Evolutionary conservation across 139 green algal genomes (phyloP).

Genomic region (Picochlorum sp.): DNA sequence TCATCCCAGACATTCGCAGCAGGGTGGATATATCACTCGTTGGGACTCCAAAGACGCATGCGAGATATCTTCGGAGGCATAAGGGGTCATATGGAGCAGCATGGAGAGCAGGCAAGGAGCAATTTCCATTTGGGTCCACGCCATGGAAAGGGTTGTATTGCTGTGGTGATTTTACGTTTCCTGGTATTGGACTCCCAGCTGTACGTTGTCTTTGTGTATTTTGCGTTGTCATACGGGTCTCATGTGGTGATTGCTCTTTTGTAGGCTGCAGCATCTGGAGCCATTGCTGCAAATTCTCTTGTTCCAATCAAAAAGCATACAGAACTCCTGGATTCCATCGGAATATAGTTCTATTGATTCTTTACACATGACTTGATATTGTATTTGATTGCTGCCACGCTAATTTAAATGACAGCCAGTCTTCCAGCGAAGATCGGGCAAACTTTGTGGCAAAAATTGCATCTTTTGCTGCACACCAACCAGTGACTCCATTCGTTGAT

Average conservation of each 20-base stretch:
- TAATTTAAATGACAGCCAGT: slow-evolving; percentile 8
- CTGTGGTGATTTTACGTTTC: slow-evolving; percentile 76
- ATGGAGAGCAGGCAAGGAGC: slow-evolving; percentile 25
- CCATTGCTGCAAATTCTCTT: slow-evolving; percentile 76
- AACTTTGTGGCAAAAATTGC: slow-evolving; percentile 3
- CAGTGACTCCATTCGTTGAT: neutral
- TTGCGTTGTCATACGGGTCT: too few relatives aligned
- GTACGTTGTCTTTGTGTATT: slow-evolving; percentile 15
- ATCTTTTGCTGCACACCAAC: slow-evolving; percentile 5
- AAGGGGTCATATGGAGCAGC: slow-evolving; percentile 76
- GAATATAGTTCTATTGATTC: slow-evolving; percentile 18
- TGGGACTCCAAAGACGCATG: slow-evolving; percentile 88
- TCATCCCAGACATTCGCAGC: slow-evolving; percentile 77
- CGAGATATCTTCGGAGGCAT: slow-evolving; percentile 75
- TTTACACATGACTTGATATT: neutral
- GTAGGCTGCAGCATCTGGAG: slow-evolving; percentile 51
- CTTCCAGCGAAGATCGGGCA: neutral
- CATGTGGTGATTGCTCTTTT: too few relatives aligned
- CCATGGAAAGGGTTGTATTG: slow-evolving; percentile 58
- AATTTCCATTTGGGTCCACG: slow-evolving; percentile 66
- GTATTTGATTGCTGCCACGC: neutral
- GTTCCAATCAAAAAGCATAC: slow-evolving; percentile 55
- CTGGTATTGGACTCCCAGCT: slow-evolving; percentile 88
- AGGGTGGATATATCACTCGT: slow-evolving; percentile 62
- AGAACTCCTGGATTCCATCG: slow-evolving; percentile 52